Evolutionary conservation across 805 yeast genomes (phyloP), one percentile per base, ranked within the genome.

Genomic region (Schizosaccharomyces japonicus): DNA sequence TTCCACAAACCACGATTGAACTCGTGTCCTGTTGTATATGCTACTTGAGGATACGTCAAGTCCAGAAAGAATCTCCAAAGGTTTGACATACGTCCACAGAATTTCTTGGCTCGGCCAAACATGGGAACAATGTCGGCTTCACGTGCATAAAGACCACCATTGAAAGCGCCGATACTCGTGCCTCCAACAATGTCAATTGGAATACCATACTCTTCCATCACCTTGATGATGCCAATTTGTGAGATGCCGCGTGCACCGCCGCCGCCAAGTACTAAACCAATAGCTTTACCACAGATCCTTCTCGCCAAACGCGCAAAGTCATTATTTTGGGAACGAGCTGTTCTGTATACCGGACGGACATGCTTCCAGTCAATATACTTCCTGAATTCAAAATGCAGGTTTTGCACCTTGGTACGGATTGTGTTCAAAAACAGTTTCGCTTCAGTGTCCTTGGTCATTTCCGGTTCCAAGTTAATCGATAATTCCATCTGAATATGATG

Each of bases 1-100:
- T 90, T 87, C 95, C 95, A 90, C n/a, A 87, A 74, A 46, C 98
- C 96, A 54, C 96, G 68, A 60, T 87, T 87, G 62, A 87, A 87
- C 60, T 84, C 96, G 61, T 90, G 94, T 0, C 98, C 98, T 1
- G 98, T 90, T 8, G 93, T 80, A 58, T 92, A 87, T 0, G 95
- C 79, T 0, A 95, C 84, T 1, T 82, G 76, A 0, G 98, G 98
- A 60, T 85, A 80, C 0, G 98, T 87, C 55, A 90, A 62, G 59
- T 87, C 98, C 28, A 80, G 63, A 2, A 78, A 51, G 57, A 80
- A 73, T 55, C 95, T 68, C 98, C 98, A 87, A 2, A 80, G 51
- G 1, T 93, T 79, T 0, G 87, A 73, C 52, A 87, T 67, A 55
- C 96, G 68, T 11, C 76, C 78, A 2, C 93, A 71, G 62, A 87